Evolutionary conservation across 1,284 basidiomycete genomes (phyloP), one percentile per base, ranked within the genome.

Genomic region (Cutaneotrichosporon spelunceum): DNA sequence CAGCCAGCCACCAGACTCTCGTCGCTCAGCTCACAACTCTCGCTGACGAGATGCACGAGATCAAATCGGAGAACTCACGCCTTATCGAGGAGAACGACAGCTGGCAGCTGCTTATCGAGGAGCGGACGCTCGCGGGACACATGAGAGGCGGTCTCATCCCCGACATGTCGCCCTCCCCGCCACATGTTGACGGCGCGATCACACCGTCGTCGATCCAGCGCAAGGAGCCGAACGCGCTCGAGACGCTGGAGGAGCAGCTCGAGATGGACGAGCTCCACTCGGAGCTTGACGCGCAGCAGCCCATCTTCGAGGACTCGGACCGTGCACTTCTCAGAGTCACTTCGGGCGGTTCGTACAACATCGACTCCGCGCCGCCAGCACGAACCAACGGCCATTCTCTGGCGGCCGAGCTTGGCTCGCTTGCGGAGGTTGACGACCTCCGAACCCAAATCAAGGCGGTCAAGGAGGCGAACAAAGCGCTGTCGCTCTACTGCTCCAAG

Each of bases 401-500:
- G 50, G 91, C 93, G 19, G 89, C 90, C 54, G 93, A 96, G 78
- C 85, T 96, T 58, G 91, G 91, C 3, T 36, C 39, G 39, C 85
- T 89, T 55, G 91, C 90, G 10, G 89, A 92, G 79, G 89, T 88
- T 72, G 88, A 89, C 79, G 84, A 86, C 10, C 81, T 92, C 50
- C 83, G 86, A 49, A 84, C 80, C 23, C 93, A 96, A 78, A 87
- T 95, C 72, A 93, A 93, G 79, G 87, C 86, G 45, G 85, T 96
- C 74, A 90, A 89, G 75, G 94, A 97, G 75, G 91, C 91, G 52
- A 96, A 96, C 83, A 94, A 94, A 76, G 93, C 92, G 0, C 82
- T 97, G 13, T 91, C 90, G 19, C 81, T 97, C 24, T 97, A 97
- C 75, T 92, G 93, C 21, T 92, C 90, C 59, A 97, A 96, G 77